A percentile compares a stretch with the other conserved stretches of the same genome.
Evolutionary conservation across 2,329 filamentous ascomycete genomes (phyloP).

Genomic region (Hysterium pulicare): DNA sequence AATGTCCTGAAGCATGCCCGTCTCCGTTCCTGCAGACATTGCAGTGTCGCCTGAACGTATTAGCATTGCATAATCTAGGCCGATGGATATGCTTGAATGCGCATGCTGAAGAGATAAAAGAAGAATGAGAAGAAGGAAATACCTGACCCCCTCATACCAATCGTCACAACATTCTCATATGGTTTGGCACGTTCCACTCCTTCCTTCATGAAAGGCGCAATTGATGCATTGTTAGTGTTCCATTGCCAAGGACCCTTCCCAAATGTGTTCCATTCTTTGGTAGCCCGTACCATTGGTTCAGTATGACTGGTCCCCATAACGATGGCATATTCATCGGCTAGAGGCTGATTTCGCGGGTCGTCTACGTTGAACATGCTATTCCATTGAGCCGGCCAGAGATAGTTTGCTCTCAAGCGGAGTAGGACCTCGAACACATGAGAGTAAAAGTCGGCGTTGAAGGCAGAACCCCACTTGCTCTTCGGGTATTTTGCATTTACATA

Average conservation of each 20-base stretch:
- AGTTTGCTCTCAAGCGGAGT: slow-evolving; percentile 67
- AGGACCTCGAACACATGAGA: slow-evolving; percentile 67
- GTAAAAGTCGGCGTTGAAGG: slow-evolving; percentile 62
- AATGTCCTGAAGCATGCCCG: slow-evolving; percentile 57
- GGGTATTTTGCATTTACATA: slow-evolving; percentile 60
- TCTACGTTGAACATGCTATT: slow-evolving; percentile 69
- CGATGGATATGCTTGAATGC: no score
- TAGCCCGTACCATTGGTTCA: slow-evolving; percentile 65
- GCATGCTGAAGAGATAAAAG: no score
- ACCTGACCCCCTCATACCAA: slow-evolving; percentile 66
- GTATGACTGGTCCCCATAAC: slow-evolving; percentile 72
- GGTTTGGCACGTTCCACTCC: slow-evolving; percentile 63
- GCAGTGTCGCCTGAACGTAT: slow-evolving; percentile 68
- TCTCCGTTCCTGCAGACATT: slow-evolving; percentile 56
- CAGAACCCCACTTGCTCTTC: slow-evolving; percentile 41
- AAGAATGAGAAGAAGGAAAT: no score
- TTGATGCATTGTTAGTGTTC: slow-evolving; percentile 64
- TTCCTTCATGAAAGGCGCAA: slow-evolving; percentile 66
- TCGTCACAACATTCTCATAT: slow-evolving; percentile 65
- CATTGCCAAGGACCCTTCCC: slow-evolving; percentile 63
- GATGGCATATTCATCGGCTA: slow-evolving; percentile 70
- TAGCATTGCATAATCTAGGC: no score
- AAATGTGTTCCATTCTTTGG: slow-evolving; percentile 48
- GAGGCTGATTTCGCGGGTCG: slow-evolving; percentile 63
- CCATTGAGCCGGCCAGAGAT: slow-evolving; percentile 73